Evolutionary conservation across 495 filamentous ascomycete genomes (phyloP).

Genomic region (Penicillium silybi): DNA sequence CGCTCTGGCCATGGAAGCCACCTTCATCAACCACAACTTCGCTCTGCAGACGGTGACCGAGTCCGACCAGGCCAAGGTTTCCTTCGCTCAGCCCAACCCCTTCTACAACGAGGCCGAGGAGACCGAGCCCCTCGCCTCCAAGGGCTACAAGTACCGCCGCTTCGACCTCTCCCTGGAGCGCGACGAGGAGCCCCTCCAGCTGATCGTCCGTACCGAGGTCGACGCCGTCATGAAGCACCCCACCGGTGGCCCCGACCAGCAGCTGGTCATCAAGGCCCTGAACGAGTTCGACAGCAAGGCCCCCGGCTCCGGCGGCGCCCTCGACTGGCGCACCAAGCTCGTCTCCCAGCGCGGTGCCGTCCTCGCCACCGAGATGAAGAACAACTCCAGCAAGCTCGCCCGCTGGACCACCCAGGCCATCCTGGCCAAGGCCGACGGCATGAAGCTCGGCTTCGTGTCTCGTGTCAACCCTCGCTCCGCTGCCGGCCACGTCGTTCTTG

Average conservation of each 20-base stretch:
- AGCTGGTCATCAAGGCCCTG: conserved; percentile 87
- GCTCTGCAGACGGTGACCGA: conserved; percentile 89
- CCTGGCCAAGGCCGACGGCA: conserved; percentile 88
- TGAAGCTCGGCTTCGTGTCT: conserved; percentile 99
- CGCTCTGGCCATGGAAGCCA: conserved; percentile 91
- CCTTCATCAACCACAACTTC: conserved; percentile 99
- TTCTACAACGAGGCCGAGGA: conserved; percentile 96
- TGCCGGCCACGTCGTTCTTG: conserved; percentile 88
- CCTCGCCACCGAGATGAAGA: conserved; percentile 99
- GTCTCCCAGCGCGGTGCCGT: conserved; percentile 91
- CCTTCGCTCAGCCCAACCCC: conserved; percentile 85
- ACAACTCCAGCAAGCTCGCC: conserved; percentile 97
- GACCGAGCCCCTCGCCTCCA: conserved; percentile 86
- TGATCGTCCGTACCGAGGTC: conserved; percentile 93
- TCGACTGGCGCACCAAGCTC: conserved; percentile 95
- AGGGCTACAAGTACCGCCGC: conserved; percentile 95
- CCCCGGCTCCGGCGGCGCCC: conserved; percentile 84
- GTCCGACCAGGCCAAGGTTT: conserved; percentile 67
- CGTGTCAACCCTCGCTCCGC: conserved; percentile 85
- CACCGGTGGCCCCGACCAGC: conserved; percentile 81
- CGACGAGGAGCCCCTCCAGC: conserved; percentile 82
- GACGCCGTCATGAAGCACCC: conserved; percentile 94
- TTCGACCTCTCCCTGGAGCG: conserved; percentile 93
- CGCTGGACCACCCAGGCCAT: conserved; percentile 96
- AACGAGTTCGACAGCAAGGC: conserved; percentile 99